Conservation (phyloP, 2,329 filamentous ascomycete species). For the Pseudogymnoascus sp. region DNA sequence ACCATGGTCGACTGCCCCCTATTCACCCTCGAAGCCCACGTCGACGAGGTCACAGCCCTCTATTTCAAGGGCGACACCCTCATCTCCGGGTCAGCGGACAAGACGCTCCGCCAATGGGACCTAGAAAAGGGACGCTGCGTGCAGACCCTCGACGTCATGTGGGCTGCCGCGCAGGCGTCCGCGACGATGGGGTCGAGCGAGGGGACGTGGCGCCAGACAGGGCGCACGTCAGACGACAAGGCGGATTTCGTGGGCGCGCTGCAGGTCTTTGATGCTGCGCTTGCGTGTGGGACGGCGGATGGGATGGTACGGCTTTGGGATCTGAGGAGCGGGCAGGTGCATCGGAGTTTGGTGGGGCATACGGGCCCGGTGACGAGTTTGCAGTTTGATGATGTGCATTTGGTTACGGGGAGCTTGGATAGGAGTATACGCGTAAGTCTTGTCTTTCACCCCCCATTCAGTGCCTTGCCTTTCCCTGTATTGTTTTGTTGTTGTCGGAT, state of each 20-base stretch:
- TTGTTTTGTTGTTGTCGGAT: not conserved
- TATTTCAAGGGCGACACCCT: constrained; percentile 84
- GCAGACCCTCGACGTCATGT: constrained; percentile 94
- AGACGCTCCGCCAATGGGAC: constrained; percentile 96
- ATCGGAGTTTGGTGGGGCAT: constrained; percentile 88
- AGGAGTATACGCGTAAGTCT: constrained; percentile 87
- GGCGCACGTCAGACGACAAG: constrained; percentile 53
- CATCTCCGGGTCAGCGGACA: constrained; percentile 92
- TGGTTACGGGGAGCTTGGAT: constrained; percentile 88
- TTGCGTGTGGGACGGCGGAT: constrained; percentile 93
- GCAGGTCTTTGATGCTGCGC: constrained; percentile 90
- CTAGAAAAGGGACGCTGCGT: constrained; percentile 94
- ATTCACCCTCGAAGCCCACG: constrained; percentile 81
- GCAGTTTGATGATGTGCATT: constrained; percentile 91
- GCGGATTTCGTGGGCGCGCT: constrained; percentile 92
- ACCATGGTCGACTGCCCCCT: constrained; percentile 84
- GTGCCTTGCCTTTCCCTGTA: not conserved
- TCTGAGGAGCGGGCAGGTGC: constrained; percentile 91
- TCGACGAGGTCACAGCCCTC: constrained; percentile 88
- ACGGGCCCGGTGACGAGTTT: constrained; percentile 89
- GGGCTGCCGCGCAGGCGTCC: constrained; percentile 87
- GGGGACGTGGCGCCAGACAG: constrained; percentile 61
- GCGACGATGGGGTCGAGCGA: constrained; percentile 55
- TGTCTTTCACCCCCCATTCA: not conserved
- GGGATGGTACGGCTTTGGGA: constrained; percentile 97